These are phyloP conservation scores for Kodamaea jinghongensis DNA, from an alignment of 805 yeast species.

Conservation along the genomic window DNA sequence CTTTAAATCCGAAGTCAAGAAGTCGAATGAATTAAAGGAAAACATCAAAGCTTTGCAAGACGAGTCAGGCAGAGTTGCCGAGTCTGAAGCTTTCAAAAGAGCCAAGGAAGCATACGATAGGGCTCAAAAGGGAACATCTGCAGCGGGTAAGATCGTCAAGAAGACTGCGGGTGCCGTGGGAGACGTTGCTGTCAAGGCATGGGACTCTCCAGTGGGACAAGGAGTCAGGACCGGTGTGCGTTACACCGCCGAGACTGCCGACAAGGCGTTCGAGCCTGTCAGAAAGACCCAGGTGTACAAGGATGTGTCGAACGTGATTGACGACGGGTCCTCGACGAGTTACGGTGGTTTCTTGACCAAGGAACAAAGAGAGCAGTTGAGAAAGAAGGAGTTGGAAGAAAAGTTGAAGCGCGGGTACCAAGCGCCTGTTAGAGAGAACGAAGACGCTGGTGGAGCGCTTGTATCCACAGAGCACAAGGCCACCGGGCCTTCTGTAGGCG, in stretches of 20 bases:
- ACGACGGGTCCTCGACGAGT: conserved; percentile 82
- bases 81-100: conserved; percentile 86
- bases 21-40: conserved; percentile 83
- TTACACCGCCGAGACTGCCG: conserved; percentile 80
- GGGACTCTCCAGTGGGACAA: conserved; percentile 94
- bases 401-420: conserved; percentile 60
- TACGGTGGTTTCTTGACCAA: conserved; percentile 92
- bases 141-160: conserved; percentile 68
- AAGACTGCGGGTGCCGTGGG: conserved; percentile 96
- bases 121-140: conserved; percentile 72
- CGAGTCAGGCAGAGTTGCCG: conserved; percentile 92
- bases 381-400: conserved; percentile 49
- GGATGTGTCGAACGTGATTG: conserved; percentile 83
- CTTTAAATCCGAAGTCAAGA: conserved; percentile 86
- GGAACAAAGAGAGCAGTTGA: conserved; percentile 72
- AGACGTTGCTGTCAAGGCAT: conserved; percentile 81
- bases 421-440: conserved; percentile 71
- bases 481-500: conserved; percentile 63
- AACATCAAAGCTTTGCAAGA: conserved; percentile 93
- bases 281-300: conserved; percentile 86
- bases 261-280: conserved; percentile 89
- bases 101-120: conserved; percentile 90
- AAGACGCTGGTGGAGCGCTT: conserved; percentile 77
- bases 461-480: conserved; percentile 80
- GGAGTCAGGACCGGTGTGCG: conserved; percentile 84